phyloP scores from a whole-genome alignment of 2,329 filamentous ascomycete species.

The Diaporthe sp. region DNA sequence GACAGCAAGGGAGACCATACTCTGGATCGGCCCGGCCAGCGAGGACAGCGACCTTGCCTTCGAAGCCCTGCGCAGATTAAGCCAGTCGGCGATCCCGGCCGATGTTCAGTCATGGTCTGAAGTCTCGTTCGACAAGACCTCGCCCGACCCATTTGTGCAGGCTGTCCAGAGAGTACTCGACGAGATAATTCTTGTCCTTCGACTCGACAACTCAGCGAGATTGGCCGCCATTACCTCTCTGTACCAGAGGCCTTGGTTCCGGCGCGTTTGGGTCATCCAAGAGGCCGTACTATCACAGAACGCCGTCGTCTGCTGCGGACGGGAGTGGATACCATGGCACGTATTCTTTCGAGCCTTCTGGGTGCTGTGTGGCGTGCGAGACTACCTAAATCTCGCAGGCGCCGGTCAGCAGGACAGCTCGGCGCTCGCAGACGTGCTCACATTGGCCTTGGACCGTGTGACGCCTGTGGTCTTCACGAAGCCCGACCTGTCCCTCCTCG shows the following conservation, averaged over 20 bases:
- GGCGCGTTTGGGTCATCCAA: constrained; percentile 16
- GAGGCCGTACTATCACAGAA: neutral
- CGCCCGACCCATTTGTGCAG: neutral
- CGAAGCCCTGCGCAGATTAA: neutral
- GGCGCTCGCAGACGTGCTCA: neutral
- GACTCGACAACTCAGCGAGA: neutral
- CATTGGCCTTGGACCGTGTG: neutral
- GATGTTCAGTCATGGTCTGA: constrained; percentile 12
- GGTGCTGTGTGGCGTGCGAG: constrained; percentile 11
- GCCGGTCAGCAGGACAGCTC: neutral
- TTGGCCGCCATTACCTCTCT: neutral
- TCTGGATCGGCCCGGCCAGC: constrained; percentile 11
- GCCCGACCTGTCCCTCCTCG: neutral
- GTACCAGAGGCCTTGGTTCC: constrained; percentile 8
- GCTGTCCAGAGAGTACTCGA: neutral
- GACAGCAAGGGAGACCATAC: neutral
- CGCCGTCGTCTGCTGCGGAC: constrained; percentile 18
- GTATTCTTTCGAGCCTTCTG: neutral
- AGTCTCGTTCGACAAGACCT: constrained; percentile 5
- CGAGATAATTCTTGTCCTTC: neutral
- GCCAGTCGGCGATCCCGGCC: neutral
- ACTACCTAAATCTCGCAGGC: constrained; percentile 3
- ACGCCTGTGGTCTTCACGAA: constrained; percentile 9
- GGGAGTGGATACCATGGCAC: neutral
- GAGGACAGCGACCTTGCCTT: constrained; percentile 8